These are phyloP conservation scores for Cladorrhinum sp. DNA, from an alignment of 2,329 filamentous ascomycete genomes.

Conservation along the genomic window DNA sequence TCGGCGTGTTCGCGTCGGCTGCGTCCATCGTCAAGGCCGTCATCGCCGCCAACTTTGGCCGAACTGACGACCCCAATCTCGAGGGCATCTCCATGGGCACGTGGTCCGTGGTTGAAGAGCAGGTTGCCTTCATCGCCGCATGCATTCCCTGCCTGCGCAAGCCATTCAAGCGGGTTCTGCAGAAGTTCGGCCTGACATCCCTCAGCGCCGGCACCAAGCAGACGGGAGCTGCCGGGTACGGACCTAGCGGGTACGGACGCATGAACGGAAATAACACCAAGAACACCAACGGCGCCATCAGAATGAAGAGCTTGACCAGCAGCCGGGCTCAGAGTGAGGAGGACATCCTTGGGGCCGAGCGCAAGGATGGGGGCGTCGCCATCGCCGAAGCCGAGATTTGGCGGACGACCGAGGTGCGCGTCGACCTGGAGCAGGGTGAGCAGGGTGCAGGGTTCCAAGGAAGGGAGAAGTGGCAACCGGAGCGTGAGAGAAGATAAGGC, in stretches of 20 bases:
- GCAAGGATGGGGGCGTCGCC: not conserved
- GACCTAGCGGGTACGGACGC: not conserved
- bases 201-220: not conserved
- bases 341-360: not conserved
- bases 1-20: slow-evolving; percentile 19
- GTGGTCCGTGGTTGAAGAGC: slow-evolving; percentile 18
- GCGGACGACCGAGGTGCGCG: slow-evolving; percentile 8
- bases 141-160: slow-evolving; percentile 17
- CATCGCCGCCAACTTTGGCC: slow-evolving; percentile 12
- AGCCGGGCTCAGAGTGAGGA: slow-evolving; percentile 7
- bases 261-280: not conserved
- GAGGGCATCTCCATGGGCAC: slow-evolving; percentile 16
- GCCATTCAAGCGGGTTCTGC: slow-evolving; percentile 13
- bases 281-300: not conserved
- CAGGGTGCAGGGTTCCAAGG: not conserved
- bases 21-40: slow-evolving; percentile 19
- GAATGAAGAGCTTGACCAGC: slow-evolving; percentile 6
- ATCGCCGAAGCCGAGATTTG: slow-evolving; percentile 3
- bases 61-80: slow-evolving; percentile 7
- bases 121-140: slow-evolving; percentile 20
- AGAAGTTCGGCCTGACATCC: not conserved
- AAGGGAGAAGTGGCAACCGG: not conserved
- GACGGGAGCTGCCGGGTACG: not conserved
- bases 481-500: too few relatives aligned
- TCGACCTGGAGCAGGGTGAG: not conserved